Percentiles rank a stretch among this genome's conserved stretches.
These are phyloP conservation scores for Trametes punicea DNA, from an alignment of 768 basidiomycete species.

Conservation along the genomic window DNA sequence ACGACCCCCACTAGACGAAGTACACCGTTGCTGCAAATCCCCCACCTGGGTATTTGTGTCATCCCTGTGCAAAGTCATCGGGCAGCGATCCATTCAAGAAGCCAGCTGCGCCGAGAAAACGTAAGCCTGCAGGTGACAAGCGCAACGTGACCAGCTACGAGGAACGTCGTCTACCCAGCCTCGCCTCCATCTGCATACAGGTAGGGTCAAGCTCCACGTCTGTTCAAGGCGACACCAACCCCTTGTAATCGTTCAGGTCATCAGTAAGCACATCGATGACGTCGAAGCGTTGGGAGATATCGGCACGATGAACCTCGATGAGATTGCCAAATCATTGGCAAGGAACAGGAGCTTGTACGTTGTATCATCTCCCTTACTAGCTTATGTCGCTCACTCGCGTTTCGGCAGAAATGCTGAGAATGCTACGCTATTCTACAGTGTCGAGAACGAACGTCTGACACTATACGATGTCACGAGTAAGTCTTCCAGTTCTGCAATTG, in stretches of 20 bases:
- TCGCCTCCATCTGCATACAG: conserved; percentile 80
- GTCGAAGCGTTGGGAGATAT: conserved; percentile 89
- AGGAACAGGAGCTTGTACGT: conserved; percentile 75
- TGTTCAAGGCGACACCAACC: background rate
- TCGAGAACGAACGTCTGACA: conserved; percentile 59
- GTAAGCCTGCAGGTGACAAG: conserved; percentile 61
- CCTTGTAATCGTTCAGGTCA: conserved; percentile 60
- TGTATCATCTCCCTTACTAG: too few species aligned
- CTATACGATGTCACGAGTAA: conserved; percentile 90
- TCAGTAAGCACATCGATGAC: conserved; percentile 83
- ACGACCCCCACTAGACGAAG: conserved; percentile 55
- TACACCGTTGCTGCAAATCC: conserved; percentile 78
- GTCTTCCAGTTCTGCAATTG: conserved; percentile 26
- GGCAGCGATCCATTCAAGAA: conserved; percentile 89
- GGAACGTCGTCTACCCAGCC: conserved; percentile 60
- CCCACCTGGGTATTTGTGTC: conserved; percentile 79
- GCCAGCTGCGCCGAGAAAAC: conserved; percentile 54
- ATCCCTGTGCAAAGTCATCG: conserved; percentile 73
- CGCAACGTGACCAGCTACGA: conserved; percentile 68
- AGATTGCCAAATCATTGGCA: conserved; percentile 77
- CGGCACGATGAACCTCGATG: conserved; percentile 78
- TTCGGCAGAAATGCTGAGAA: conserved; percentile 47
- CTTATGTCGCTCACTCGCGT: too few species aligned
- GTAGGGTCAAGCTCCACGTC: conserved; percentile 36
- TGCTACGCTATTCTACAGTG: conserved; percentile 82